phyloP scores from a whole-genome alignment of 768 basidiomycete species.

The Saitozyma sp. region DNA sequence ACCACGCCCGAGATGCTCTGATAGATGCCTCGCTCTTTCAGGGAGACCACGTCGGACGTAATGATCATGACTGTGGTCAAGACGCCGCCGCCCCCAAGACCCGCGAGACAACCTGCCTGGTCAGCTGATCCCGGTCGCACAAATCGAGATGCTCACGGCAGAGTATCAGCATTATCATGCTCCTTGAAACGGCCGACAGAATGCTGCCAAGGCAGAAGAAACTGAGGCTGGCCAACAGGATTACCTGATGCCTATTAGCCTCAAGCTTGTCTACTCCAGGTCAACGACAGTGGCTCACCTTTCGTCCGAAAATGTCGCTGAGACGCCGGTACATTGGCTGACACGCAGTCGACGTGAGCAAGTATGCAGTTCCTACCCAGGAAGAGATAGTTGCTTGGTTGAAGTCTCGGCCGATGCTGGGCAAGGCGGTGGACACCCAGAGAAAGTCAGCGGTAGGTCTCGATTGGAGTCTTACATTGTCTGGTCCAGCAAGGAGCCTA shows the following conservation, averaged over 20 bases:
- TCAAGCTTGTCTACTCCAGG: too few species aligned
- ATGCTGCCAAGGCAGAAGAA: conserved; percentile 68
- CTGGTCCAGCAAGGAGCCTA: conserved; percentile 62
- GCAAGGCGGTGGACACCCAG: conserved; percentile 67
- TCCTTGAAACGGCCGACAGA: conserved; percentile 62
- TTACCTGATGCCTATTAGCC: conserved; percentile 21
- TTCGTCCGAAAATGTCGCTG: conserved; percentile 58
- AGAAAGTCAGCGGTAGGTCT: too few species aligned
- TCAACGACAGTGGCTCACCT: conserved; percentile 40
- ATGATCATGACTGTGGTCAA: not conserved
- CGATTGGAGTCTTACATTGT: conserved; percentile 56
- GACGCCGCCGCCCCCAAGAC: conserved; percentile 58
- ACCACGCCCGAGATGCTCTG: conserved; percentile 68
- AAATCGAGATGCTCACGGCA: conserved; percentile 60
- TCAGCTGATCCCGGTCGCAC: conserved; percentile 70
- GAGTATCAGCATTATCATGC: conserved; percentile 67
- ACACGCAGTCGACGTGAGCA: conserved; percentile 58
- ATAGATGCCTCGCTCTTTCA: conserved; percentile 67
- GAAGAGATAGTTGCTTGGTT: conserved; percentile 64
- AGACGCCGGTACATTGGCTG: conserved; percentile 57
- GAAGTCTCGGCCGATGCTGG: conserved; percentile 68
- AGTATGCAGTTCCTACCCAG: conserved; percentile 73
- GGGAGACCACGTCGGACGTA: conserved; percentile 68
- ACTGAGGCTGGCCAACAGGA: conserved; percentile 62
- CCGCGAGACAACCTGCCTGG: conserved; percentile 66